Percentiles rank a stretch among this genome's conserved stretches.
Evolutionary conservation across 1,284 basidiomycete genomes (phyloP).

Genomic region (Fomitopsis palustris): DNA sequence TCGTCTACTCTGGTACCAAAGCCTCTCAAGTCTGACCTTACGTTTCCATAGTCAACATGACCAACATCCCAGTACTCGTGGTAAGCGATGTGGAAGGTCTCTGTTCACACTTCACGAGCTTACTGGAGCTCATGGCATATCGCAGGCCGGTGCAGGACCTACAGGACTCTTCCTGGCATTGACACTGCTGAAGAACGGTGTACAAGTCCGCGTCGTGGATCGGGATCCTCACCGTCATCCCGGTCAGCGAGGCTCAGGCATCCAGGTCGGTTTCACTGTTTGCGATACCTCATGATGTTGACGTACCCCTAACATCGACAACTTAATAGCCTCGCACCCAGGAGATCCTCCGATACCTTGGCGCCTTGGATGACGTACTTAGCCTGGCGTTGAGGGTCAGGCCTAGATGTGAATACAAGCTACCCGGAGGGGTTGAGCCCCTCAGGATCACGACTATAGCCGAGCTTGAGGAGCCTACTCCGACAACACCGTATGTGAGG

Average conservation of each 20-base stretch:
- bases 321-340: constrained; percentile 9
- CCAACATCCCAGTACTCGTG: too few relatives aligned
- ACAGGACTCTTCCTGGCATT: constrained; percentile 18
- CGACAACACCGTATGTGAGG: constrained; percentile 15
- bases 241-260: constrained; percentile 21
- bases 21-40: too few relatives aligned
- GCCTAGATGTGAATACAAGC: constrained; percentile 6
- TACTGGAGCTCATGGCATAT: too few relatives aligned
- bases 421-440: constrained; percentile 7
- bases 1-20: too few relatives aligned
- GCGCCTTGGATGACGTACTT: constrained; percentile 9
- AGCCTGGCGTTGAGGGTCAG: background rate
- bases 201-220: constrained; percentile 31
- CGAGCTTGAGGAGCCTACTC: constrained; percentile 2
- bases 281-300: background rate
- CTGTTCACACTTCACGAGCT: too few relatives aligned
- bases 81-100: too few relatives aligned
- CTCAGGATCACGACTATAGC: background rate
- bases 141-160: constrained; percentile 22
- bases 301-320: background rate
- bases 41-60: too few relatives aligned
- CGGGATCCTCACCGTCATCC: constrained; percentile 18
- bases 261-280: constrained; percentile 20
- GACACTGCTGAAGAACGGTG: constrained; percentile 15
- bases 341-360: constrained; percentile 11